Conservation (phyloP, 495 filamentous ascomycete species). For the Copromyces sp. region DNA sequence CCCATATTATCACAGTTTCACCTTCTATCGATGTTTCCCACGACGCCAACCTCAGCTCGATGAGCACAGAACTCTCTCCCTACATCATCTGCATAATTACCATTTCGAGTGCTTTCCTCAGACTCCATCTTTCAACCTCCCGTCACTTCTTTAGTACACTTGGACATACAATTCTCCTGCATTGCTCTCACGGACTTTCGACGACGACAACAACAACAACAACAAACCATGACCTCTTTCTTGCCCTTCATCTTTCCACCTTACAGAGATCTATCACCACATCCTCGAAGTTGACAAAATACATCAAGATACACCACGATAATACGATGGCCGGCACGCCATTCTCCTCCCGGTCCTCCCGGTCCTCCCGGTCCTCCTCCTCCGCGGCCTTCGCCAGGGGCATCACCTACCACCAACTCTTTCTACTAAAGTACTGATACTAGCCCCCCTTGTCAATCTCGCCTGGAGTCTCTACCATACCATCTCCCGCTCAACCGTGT, state of each 20-base stretch:
- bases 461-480: conserved; percentile 28
- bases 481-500: conserved; percentile 38
- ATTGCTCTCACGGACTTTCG: background rate
- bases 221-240: background rate
- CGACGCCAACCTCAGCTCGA: background rate
- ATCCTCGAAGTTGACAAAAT: background rate
- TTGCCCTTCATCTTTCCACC: background rate
- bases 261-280: background rate
- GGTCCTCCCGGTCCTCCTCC: background rate
- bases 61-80: background rate
- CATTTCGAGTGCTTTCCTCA: background rate
- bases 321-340: background rate
- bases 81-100: background rate
- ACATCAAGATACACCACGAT: background rate
- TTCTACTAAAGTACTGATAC: conserved; percentile 18
- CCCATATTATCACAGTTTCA: no score
- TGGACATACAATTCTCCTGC: background rate
- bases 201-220: background rate
- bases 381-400: no score
- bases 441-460: conserved; percentile 35
- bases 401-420: background rate
- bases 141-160: background rate
- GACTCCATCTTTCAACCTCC: background rate
- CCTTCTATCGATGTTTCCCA: no score
- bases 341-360: background rate